These are phyloP conservation scores for Niebla homalea DNA, from an alignment of 495 filamentous ascomycete genomes.

Conservation along the genomic window DNA sequence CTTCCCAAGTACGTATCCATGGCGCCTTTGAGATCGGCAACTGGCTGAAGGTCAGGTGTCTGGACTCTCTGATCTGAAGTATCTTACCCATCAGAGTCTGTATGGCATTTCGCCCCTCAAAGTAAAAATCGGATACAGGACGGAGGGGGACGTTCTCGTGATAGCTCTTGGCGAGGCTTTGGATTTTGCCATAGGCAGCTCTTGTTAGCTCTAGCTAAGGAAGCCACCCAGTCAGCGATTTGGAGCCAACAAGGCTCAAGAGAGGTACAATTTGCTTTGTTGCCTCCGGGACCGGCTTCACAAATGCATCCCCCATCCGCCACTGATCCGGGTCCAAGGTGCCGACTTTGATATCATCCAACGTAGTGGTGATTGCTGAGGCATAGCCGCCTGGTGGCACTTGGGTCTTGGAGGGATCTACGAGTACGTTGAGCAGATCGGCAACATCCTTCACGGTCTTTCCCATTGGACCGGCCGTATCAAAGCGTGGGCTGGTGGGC, in stretches of 20 bases:
- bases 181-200: slow-evolving; percentile 2
- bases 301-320: background rate
- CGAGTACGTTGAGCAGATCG: slow-evolving; percentile 16
- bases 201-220: background rate
- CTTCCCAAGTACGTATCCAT: slow-evolving; percentile 5
- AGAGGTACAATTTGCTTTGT: slow-evolving; percentile 1
- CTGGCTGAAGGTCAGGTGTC: background rate
- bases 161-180: slow-evolving; percentile 1
- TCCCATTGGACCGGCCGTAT: slow-evolving; percentile 24
- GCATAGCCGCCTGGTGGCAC: slow-evolving; percentile 9
- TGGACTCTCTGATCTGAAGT: background rate
- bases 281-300: slow-evolving; percentile 4
- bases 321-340: slow-evolving; percentile 6
- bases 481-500: slow-evolving; percentile 20
- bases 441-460: slow-evolving; percentile 23
- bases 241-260: background rate
- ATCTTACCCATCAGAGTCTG: background rate
- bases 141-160: slow-evolving; percentile 5
- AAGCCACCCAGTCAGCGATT: background rate
- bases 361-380: slow-evolving; percentile 1
- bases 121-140: background rate
- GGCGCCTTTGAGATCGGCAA: slow-evolving; percentile 9
- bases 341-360: slow-evolving; percentile 7
- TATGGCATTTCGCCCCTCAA: background rate
- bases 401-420: slow-evolving; percentile 6